Evolutionary conservation across 225 moss, liverwort and hornwort species (phyloP), one percentile per base, ranked within the genome.

Genomic region (Antitrichia curtipendula): DNA sequence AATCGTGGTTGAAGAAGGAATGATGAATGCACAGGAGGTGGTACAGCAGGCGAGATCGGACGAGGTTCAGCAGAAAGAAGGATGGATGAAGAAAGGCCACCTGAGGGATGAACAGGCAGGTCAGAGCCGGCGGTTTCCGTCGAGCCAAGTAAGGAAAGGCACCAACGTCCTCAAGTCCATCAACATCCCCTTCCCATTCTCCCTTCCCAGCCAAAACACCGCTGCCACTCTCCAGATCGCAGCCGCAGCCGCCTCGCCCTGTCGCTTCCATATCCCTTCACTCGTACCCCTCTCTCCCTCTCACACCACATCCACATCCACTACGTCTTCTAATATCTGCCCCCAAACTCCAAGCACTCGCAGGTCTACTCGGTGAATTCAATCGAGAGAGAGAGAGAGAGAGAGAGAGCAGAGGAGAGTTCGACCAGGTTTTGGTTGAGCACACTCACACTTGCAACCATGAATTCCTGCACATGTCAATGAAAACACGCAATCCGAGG

Each of bases 81-180:
- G 78, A 91, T 87, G 89, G 64, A 91, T 87, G 91, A 64, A 84
- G 59, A 65, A 31, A 63, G 20, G 17, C 12, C 80, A 36, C 7
- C 38, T 19, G 32, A 34, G 6, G 75, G 87, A 88, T 87, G 86
- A 61, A 89, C 52, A 81, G 59, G 75, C 59, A 81, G 52, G 45
- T 25, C 53, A 40, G 76, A 81, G 84, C 80, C 84, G 89, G 91
- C 91, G 89, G 91, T 91, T 91, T 90, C 88, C 77, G 54, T 91
- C 68, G 68, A 83, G 62, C 53, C 86, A 75, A 76, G 31, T 12
- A 29, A 85, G 82, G 85, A 78, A 60, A 38, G 53, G 63, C 80
- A 80, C 59, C 86, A 86, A 80, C 84, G 87, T 84, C 91, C 72
- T 80, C 66, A 43, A 43, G 43, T 25, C 25, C 7, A 47, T 6